Conservation (phyloP, 1,284 basidiomycete species). For the Rhodofomes roseus region DNA sequence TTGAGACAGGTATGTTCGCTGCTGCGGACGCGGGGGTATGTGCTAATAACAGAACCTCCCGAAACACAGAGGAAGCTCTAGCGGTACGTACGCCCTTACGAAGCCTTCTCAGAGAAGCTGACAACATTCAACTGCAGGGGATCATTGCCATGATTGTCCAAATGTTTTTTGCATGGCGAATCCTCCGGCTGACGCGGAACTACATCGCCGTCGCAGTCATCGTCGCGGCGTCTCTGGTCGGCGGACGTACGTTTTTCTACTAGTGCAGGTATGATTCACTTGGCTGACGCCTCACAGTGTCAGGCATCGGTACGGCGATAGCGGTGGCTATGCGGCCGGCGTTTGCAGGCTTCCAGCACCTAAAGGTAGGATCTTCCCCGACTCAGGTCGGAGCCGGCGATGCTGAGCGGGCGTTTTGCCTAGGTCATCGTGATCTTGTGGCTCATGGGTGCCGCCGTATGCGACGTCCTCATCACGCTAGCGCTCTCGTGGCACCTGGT, state of each 20-base stretch:
- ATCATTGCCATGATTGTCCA: constrained; percentile 32
- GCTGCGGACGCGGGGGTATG: neutral
- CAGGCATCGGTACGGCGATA: constrained; percentile 10
- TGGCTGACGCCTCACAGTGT: neutral
- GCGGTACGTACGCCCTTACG: constrained; percentile 20
- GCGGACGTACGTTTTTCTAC: neutral
- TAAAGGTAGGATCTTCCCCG: neutral
- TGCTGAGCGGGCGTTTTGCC: neutral
- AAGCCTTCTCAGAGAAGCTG: neutral
- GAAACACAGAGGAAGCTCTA: constrained; percentile 28
- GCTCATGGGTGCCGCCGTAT: constrained; percentile 7
- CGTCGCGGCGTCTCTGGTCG: constrained; percentile 1
- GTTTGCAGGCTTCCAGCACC: constrained; percentile 2
- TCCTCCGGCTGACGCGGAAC: constrained; percentile 18
- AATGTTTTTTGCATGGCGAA: constrained; percentile 35
- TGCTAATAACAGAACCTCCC: neutral
- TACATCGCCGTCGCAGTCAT: neutral
- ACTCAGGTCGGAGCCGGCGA: neutral
- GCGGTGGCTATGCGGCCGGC: constrained; percentile 4
- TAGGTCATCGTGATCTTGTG: constrained; percentile 11
- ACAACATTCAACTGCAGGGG: constrained; percentile 27
- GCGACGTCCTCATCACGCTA: constrained; percentile 8
- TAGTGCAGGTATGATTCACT: neutral
- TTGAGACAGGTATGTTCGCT: constrained; percentile 28
- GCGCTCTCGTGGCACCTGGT: constrained; percentile 7